phyloP scores from a whole-genome alignment of 2,329 filamentous ascomycete species.

The Pseudocercospora musae region DNA sequence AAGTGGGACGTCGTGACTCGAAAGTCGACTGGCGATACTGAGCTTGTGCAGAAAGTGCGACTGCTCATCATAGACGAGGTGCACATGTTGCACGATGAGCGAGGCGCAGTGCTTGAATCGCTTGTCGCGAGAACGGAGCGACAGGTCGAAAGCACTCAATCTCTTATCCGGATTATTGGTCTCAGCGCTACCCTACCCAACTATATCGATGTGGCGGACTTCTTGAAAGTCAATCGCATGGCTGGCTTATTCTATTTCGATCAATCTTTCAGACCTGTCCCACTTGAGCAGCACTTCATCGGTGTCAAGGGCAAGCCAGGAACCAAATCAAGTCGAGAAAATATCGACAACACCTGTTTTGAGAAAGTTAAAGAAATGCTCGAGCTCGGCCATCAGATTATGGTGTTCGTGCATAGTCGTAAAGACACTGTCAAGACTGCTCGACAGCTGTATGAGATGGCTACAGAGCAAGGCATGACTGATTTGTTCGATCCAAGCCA shows the following conservation, averaged over 20 bases:
- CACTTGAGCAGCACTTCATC: conserved; percentile 94
- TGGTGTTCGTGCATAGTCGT: conserved; percentile 98
- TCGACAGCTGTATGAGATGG: conserved; percentile 80
- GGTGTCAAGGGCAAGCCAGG: conserved; percentile 90
- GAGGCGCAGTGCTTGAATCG: conserved; percentile 92
- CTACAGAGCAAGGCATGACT: conserved; percentile 71
- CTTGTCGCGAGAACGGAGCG: conserved; percentile 91
- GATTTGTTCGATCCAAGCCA: conserved; percentile 79
- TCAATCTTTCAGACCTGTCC: conserved; percentile 89
- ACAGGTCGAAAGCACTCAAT: conserved; percentile 97
- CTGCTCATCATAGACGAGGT: conserved; percentile 98
- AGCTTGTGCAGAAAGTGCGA: conserved; percentile 94
- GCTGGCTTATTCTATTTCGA: conserved; percentile 97
- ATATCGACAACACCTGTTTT: conserved; percentile 81
- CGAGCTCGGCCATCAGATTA: conserved; percentile 86
- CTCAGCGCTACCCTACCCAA: conserved; percentile 95
- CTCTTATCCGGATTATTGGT: conserved; percentile 91
- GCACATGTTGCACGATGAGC: conserved; percentile 98
- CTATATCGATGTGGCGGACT: conserved; percentile 94
- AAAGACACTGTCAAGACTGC: conserved; percentile 91
- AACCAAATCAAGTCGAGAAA: conserved; percentile 77
- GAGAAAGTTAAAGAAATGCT: conserved; percentile 96
- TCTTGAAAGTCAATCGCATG: conserved; percentile 90
- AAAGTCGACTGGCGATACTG: conserved; percentile 95
- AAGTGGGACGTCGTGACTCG: conserved; percentile 99